Evolutionary conservation across 176 grass and related monocot species (phyloP).

Genomic region (Oryza brachyantha): DNA sequence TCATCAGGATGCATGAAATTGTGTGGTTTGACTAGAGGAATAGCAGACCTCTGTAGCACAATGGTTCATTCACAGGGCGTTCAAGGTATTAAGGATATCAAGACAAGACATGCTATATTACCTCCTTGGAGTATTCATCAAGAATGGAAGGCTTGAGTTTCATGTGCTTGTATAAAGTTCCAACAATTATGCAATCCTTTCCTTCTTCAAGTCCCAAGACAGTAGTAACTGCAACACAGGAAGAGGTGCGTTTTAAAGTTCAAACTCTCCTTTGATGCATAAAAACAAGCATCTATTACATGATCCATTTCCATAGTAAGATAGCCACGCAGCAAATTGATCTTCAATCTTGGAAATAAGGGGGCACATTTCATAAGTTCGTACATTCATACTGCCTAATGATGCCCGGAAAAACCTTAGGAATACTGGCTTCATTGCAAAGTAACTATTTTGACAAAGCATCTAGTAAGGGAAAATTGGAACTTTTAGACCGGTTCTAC

Average conservation of each 20-base stretch:
- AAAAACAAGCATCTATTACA: too few relatives aligned
- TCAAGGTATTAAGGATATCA: background rate
- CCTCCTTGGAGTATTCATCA: conserved; percentile 98
- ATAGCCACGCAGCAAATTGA: background rate
- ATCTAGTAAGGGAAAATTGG: background rate
- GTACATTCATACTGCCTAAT: background rate
- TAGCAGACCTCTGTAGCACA: conserved; percentile 68
- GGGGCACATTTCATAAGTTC: background rate
- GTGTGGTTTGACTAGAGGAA: conserved; percentile 91
- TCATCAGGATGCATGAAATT: conserved; percentile 97
- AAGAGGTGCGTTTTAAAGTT: background rate
- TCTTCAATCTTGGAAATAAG: background rate
- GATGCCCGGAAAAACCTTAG: background rate
- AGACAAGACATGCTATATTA: conserved; percentile 27
- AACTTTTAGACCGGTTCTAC: background rate
- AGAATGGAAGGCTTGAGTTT: conserved; percentile 95
- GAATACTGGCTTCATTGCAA: background rate
- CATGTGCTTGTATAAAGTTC: conserved; percentile 95
- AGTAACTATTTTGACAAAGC: background rate
- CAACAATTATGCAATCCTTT: conserved; percentile 89
- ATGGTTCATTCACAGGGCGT: background rate
- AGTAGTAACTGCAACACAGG: conserved; percentile 69
- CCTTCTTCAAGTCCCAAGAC: conserved; percentile 91
- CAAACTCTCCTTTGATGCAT: background rate
- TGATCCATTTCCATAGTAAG: background rate